These are phyloP conservation scores for Coprinellus aureogranulatus DNA, from an alignment of 768 basidiomycete genomes.

Conservation along the genomic window DNA sequence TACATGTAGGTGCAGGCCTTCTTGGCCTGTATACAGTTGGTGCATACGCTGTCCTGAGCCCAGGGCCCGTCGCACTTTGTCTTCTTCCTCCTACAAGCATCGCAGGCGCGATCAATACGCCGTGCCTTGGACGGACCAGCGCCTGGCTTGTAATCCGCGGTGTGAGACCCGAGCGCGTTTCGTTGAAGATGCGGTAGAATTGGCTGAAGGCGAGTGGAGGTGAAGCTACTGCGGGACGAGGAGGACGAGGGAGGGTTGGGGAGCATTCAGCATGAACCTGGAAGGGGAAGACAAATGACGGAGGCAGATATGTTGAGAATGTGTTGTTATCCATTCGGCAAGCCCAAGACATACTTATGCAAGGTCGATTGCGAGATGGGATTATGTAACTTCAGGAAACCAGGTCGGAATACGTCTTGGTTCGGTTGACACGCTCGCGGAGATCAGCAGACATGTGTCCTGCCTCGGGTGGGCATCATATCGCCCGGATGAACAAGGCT, in stretches of 20 bases:
- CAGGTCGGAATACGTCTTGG: background rate
- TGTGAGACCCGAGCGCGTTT: background rate
- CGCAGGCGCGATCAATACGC: constrained; percentile 57
- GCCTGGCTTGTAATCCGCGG: background rate
- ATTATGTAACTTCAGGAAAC: background rate
- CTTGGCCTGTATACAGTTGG: constrained; percentile 52
- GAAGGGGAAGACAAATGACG: constrained; percentile 4
- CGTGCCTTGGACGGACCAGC: constrained; percentile 33
- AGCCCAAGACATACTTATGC: background rate
- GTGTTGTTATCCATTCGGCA: constrained; percentile 1
- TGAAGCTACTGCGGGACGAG: constrained; percentile 2
- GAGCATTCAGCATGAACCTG: constrained; percentile 6
- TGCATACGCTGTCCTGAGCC: constrained; percentile 49
- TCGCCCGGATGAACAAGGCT: too few relatives aligned
- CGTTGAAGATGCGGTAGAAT: background rate
- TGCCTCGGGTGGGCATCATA: too few relatives aligned
- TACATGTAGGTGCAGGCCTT: constrained; percentile 62
- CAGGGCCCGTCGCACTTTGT: constrained; percentile 60
- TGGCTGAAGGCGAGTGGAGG: background rate
- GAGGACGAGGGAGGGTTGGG: constrained; percentile 6
- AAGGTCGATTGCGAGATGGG: background rate
- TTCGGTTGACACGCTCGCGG: background rate
- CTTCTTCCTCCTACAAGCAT: constrained; percentile 57
- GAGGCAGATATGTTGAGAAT: constrained; percentile 5
- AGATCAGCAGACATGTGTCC: too few relatives aligned